Percentiles rank a stretch among this genome's conserved stretches.
phyloP scores from a whole-genome alignment of 305 asterid species.

The Solanum hybrid region DNA sequence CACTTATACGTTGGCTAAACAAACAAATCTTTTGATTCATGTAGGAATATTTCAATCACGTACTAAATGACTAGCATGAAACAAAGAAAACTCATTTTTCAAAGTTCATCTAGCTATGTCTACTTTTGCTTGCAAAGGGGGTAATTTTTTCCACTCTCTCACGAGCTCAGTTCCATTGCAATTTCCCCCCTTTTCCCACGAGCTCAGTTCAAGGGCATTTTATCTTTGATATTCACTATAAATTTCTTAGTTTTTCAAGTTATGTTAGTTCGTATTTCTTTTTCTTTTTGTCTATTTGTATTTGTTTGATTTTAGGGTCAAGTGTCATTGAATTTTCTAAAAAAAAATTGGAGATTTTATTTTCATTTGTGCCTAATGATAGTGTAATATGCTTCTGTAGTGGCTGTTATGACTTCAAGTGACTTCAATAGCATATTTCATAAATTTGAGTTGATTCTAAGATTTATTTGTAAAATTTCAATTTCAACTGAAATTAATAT shows the following conservation, averaged over 20 bases:
- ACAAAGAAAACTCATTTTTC: neutral
- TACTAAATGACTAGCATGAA: neutral
- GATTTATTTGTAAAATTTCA: neutral
- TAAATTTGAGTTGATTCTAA: neutral
- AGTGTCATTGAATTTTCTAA: neutral
- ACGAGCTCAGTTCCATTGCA: accelerated
- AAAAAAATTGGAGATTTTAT: neutral
- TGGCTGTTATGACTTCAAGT: neutral
- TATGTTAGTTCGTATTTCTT: neutral
- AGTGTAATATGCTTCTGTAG: neutral
- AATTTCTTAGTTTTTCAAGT: neutral
- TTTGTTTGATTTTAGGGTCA: neutral
- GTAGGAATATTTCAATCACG: neutral
- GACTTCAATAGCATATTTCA: neutral
- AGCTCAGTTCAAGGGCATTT: neutral
- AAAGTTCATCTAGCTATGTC: neutral
- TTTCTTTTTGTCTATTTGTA: neutral
- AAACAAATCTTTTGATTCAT: neutral
- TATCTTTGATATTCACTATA: neutral
- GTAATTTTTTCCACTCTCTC: neutral
- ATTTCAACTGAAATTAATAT: neutral
- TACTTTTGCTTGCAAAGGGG: no score
- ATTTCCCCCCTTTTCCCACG: neutral
- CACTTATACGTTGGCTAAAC: neutral
- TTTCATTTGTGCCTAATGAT: neutral